Base-by-base conservation (phyloP, 2,329 filamentous ascomycete species). In the Stagonosporopsis cucurbitacearum region DNA sequence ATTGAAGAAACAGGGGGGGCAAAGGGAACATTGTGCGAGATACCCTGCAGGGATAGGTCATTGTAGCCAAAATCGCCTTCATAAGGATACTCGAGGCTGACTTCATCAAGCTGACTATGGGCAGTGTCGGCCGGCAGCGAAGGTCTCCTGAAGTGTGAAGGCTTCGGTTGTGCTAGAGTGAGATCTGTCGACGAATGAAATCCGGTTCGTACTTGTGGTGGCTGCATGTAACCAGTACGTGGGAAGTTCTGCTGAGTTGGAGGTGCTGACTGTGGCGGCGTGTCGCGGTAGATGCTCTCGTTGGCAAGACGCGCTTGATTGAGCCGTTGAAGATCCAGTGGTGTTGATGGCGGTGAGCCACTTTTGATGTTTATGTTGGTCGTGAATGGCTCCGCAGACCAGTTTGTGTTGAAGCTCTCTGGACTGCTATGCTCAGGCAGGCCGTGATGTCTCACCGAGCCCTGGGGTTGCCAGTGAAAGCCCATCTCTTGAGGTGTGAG, bases 191-290 rank as follows among this genome's bases (percentile, higher is more conserved):
- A 67, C 2, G 72, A 73, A 40, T 72, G 71, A 33, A 71, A 74
- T n/a, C 64, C 71, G 43, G 64, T 49, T 26, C 64, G 67, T 56
- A 68, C 65, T 26, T 74, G 72, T 17, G 72, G 65, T 6, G 68
- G 71, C 32, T 70, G 71, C 68, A 75, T 74, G 50, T 75, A 77
- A 7, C 67, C 61, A 25, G 66, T 66, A 9, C 68, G 68, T 15
- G 77, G 71, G 54, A 82, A 82, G 41, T 68, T 74, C 62, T 80
- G 77, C 57, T 82, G 80, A n/a, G 75, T 77, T 2, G 80, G 78
- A 13, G 80, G 80, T 33, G 80, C 80, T 23, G 80, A 82, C 58
- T 82, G 80, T 7, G 80, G 80, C 33, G 80, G 80, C 4, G 80
- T 81, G 54, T 81, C 79, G 44, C 78, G 78, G 53, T 75, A 77